Evolutionary conservation across 2,329 filamentous ascomycete genomes (phyloP), one percentile per base, ranked within the genome.

Genomic region (Emmonsiellopsis sp.): DNA sequence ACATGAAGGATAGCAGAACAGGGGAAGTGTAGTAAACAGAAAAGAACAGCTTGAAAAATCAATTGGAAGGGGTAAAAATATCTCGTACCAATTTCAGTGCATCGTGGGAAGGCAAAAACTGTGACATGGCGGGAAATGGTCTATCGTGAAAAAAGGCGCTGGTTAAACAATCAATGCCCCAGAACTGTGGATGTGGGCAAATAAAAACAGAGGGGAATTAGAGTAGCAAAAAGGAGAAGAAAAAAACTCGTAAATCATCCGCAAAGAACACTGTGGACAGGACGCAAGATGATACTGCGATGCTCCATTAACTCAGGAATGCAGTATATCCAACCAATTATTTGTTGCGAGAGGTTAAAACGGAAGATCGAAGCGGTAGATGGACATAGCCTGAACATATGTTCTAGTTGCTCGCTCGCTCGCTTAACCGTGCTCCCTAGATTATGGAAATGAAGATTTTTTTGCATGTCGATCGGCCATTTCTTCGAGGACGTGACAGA

Each of bases 351-450:
- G 37, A n/a, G 34, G 40, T 39, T 45, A 53, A 53, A 58, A 55
- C 53, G 57, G 53, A 54, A 53, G 55, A 46, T 51, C 52, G 59
- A 59, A 52, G 58, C 59, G 54, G 53, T 39, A 57, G 54, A 49
- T 49, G 46, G 34, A 40, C 40, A 39, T 49, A 40, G 46, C 31
- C 40, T 14, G 31, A 51, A 44, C 21, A 42, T 32, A 51, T 34
- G 21, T 27, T 51, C 21, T 42, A 49, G 46, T 43, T 44, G 40
- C 45, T 49, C 52, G 46, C 52, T 49, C 34, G 50, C 50, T 52
- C 21, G 11, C 40, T 51, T 43, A 21, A 36, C 49, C 40, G 37
- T 34, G 37, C 46, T 49, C 46, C 34, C 11, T 34, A 49, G 37
- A 40, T 49, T 37, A 32, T 34, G 8, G 3, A 21, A 11, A 27